Conservation (phyloP, 805 yeast species). For the Candida saitoana region DNA sequence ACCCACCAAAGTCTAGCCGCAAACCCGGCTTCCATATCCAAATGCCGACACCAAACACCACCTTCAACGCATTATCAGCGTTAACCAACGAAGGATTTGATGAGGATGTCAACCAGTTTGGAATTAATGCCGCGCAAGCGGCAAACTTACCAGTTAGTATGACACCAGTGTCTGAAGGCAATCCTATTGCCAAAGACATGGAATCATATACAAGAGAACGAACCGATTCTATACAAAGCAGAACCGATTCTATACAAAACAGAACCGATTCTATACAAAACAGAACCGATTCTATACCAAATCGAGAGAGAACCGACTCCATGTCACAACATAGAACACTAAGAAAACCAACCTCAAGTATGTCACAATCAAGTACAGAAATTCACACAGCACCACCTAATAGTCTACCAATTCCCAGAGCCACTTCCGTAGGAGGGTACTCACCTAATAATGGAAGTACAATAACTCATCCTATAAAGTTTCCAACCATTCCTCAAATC, state of each 20-base stretch:
- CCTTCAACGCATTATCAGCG: slow-evolving; percentile 32
- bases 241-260: no score
- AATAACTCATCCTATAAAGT: slow-evolving; percentile 12
- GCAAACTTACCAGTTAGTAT: slow-evolving; percentile 56
- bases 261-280: no score
- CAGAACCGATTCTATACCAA: no score
- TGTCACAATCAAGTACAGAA: slow-evolving; percentile 5
- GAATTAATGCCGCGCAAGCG: slow-evolving; percentile 52
- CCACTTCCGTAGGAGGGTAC: slow-evolving; percentile 9
- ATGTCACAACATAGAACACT: slow-evolving; percentile 6
- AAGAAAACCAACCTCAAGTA: slow-evolving; percentile 11
- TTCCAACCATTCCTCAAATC: slow-evolving; percentile 35
- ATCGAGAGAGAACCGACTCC: slow-evolving; percentile 15
- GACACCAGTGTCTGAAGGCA: slow-evolving; percentile 76
- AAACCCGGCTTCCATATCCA: slow-evolving; percentile 52
- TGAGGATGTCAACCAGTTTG: slow-evolving; percentile 62
- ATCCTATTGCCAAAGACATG: slow-evolving; percentile 11
- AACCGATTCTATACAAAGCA: no score
- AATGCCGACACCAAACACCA: slow-evolving; percentile 66
- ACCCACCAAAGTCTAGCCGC: slow-evolving; percentile 12
- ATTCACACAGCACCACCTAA: slow-evolving; percentile 1
- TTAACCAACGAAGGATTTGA: slow-evolving; percentile 27
- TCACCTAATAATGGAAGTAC: slow-evolving; percentile 3
- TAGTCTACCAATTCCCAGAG: slow-evolving; percentile 11
- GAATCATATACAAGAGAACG: slow-evolving; percentile 8